These are phyloP conservation scores for Sclerotinia sclerotiorum DNA, from an alignment of 2,329 filamentous ascomycete genomes.

Conservation along the genomic window DNA sequence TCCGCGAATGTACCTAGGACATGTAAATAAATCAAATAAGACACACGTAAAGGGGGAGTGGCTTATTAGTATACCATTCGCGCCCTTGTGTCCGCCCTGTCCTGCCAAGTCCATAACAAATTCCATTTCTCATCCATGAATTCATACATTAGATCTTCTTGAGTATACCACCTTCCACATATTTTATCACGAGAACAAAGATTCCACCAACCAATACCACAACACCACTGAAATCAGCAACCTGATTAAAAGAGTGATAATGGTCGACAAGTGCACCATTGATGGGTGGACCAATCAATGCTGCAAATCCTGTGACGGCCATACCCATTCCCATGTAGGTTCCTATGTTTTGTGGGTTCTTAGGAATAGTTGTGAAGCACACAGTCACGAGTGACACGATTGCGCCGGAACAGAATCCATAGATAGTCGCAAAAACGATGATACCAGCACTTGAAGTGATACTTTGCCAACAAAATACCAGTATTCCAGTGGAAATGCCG, in stretches of 20 bases:
- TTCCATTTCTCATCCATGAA: not conserved
- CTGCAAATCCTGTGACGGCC: slow-evolving; percentile 61
- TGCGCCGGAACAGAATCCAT: slow-evolving; percentile 34
- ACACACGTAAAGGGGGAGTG: not conserved
- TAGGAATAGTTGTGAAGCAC: slow-evolving; percentile 44
- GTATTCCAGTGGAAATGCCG: slow-evolving; percentile 18
- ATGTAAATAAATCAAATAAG: not conserved
- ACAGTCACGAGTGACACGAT: slow-evolving; percentile 38
- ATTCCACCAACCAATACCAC: slow-evolving; percentile 32
- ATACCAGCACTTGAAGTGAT: slow-evolving; percentile 16
- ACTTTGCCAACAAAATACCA: slow-evolving; percentile 23
- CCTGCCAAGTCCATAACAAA: not conserved
- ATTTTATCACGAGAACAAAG: slow-evolving; percentile 20
- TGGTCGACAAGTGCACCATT: slow-evolving; percentile 59
- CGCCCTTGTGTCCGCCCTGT: too few relatives aligned
- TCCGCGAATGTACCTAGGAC: not conserved
- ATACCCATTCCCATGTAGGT: slow-evolving; percentile 67
- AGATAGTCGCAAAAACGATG: slow-evolving; percentile 23
- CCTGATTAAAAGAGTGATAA: slow-evolving; percentile 46
- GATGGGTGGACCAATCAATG: slow-evolving; percentile 66
- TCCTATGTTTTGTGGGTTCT: slow-evolving; percentile 67
- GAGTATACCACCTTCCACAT: slow-evolving; percentile 15
- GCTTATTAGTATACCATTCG: not conserved
- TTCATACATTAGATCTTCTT: not conserved
- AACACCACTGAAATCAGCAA: slow-evolving; percentile 34